Evolutionary conservation across 495 filamentous ascomycete species (phyloP), one percentile per base, ranked within the genome.

Genomic region (Thozetella sp.): DNA sequence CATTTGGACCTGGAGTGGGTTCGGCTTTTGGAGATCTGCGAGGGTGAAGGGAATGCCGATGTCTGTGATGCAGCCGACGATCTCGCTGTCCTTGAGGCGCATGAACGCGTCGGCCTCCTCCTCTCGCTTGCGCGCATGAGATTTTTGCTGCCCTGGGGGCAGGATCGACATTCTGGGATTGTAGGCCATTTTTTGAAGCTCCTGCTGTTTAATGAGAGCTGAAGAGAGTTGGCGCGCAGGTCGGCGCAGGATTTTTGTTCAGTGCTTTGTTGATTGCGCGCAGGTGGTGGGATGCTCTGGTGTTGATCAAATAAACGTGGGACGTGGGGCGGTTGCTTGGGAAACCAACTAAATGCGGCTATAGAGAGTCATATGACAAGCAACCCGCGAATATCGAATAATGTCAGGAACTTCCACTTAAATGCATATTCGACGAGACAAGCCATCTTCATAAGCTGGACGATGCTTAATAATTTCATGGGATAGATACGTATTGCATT

Each of bases 61-160:
- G 70, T 98, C 95, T 73, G 87, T 93, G 79, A 99, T 96, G 74
- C 95, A 99, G 67, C 90, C 93, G 66, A 93, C 92, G 55, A 99
- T 97, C 72, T 98, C 95, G 64, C 83, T 85, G 68, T 97, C 93
- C 20, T 82, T 72, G 73, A 97, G 79, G 60, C 88, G 88, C 92
- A 97, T 96, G 76, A 95, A 88, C 22, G 91, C 89, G 78, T 96
- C 93, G 62, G 85, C 86, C 59, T 94, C 91, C 60, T 91, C 89
- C 69, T 92, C 90, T 75, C 90, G 90, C 71, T 86, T 89, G 65
- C 80, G 76, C 57, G 82, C 71, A 60, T 78, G 82, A 53, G 86
- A 79, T 40, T 89, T 83, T 66, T 88, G 86, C 73, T 87, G 84
- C 68, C 69, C 63, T 50, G 70, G 63, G 22, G 81, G 83, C 25